A percentile compares a stretch with the other conserved stretches of the same genome.
Evolutionary conservation across 148 eudicot species (phyloP).

Genomic region (Tetragonia tetragonoides): DNA sequence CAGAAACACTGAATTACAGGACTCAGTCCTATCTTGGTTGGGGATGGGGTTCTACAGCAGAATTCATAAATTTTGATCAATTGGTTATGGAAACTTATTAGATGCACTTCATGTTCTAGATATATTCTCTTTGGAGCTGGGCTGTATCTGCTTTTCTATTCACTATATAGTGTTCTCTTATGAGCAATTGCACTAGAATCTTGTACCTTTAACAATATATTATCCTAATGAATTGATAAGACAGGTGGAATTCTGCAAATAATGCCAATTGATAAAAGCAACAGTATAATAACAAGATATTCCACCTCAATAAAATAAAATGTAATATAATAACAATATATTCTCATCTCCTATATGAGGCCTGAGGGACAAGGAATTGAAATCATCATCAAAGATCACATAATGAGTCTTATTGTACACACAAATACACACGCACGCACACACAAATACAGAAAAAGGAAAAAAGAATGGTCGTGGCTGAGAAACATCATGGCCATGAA

Average conservation of each 20-base stretch:
- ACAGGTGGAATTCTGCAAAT: neutral
- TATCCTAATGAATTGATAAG: neutral
- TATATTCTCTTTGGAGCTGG: neutral
- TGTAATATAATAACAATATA: no score
- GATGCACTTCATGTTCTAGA: neutral
- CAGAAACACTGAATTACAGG: no score
- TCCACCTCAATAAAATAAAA: no score
- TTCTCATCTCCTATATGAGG: no score
- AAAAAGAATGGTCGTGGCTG: neutral
- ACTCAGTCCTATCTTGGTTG: no score
- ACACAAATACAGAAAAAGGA: neutral
- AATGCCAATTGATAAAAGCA: neutral
- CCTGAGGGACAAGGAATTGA: neutral
- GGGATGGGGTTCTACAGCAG: no score
- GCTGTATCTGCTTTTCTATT: neutral
- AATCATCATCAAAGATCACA: neutral
- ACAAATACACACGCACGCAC: neutral
- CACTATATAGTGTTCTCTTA: neutral
- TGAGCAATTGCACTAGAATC: neutral
- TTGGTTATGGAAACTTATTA: neutral
- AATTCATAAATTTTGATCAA: no score
- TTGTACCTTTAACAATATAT: neutral
- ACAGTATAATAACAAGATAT: neutral
- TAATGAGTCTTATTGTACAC: neutral
- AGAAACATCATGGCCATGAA: conserved; percentile 14